Conservation (phyloP, 1,284 basidiomycete genomes). For the Tilletia horrida region DNA sequence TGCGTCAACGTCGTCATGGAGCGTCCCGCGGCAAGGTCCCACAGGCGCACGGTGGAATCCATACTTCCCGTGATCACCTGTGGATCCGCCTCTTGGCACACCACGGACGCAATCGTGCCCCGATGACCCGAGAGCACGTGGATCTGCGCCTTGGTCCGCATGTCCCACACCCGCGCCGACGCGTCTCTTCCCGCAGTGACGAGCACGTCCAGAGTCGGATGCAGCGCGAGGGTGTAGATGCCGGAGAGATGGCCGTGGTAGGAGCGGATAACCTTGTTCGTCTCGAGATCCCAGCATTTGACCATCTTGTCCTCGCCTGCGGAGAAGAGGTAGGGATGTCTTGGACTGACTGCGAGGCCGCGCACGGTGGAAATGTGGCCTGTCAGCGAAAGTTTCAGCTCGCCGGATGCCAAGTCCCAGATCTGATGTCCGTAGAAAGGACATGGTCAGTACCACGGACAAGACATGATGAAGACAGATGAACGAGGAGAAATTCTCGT, state of each 20-base stretch:
- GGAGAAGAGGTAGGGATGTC: conserved; percentile 96
- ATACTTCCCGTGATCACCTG: conserved; percentile 97
- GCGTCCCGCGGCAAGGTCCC: conserved; percentile 98
- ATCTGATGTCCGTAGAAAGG: conserved; percentile 58
- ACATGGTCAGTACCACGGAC: no score
- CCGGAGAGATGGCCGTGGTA: conserved; percentile 97
- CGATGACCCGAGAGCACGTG: conserved; percentile 91
- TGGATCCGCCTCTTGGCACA: conserved; percentile 91
- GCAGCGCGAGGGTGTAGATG: conserved; percentile 73
- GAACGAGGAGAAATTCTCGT: not conserved
- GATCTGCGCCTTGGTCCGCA: conserved; percentile 93
- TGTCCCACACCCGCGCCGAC: conserved; percentile 96
- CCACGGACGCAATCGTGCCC: conserved; percentile 86
- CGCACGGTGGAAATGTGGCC: conserved; percentile 97
- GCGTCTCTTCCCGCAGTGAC: conserved; percentile 94
- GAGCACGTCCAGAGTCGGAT: conserved; percentile 91
- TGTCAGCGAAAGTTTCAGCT: conserved; percentile 89
- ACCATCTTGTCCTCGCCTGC: conserved; percentile 99
- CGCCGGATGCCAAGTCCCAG: conserved; percentile 96
- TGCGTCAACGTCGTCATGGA: conserved; percentile 92
- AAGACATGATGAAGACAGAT: no score
- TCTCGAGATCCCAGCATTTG: conserved; percentile 98
- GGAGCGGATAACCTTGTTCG: conserved; percentile 96
- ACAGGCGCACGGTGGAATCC: conserved; percentile 93
- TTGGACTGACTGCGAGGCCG: conserved; percentile 81